Percentiles rank a stretch among this genome's conserved stretches.
Conservation (phyloP, 2,329 filamentous ascomycete genomes). For the Zasmidium cellare region DNA sequence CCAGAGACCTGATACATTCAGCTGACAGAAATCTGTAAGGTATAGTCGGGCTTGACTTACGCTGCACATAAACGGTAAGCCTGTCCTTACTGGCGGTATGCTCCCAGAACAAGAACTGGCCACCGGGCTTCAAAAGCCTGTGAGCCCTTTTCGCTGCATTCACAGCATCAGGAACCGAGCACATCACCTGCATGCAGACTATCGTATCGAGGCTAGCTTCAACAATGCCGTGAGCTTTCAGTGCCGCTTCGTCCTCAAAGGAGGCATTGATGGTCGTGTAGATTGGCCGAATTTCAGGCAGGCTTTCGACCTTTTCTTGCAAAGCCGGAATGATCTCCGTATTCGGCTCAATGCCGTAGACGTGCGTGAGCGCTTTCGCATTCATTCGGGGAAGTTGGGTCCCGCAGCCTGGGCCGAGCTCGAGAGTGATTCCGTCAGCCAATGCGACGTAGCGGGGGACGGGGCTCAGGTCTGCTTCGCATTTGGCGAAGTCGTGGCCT, state of each 20-base stretch:
- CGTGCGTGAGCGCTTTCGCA: not conserved
- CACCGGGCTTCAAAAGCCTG: constrained; percentile 10
- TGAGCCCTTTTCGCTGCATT: constrained; percentile 1
- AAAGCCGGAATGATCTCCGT: not conserved
- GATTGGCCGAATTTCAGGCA: not conserved
- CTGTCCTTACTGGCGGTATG: constrained; percentile 3
- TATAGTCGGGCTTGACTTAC: not conserved
- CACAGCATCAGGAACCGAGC: constrained; percentile 6
- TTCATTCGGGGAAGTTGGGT: constrained; percentile 10
- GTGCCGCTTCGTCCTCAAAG: constrained; percentile 5
- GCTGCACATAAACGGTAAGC: constrained; percentile 1
- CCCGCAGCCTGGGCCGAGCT: constrained; percentile 9
- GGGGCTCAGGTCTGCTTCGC: not conserved
- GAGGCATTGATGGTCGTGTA: constrained; percentile 3
- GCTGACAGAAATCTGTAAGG: not conserved
- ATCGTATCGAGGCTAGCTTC: constrained; percentile 9
- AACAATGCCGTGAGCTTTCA: constrained; percentile 5
- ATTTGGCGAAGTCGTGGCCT: constrained; percentile 8
- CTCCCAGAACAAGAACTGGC: constrained; percentile 13
- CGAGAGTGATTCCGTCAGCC: constrained; percentile 8
- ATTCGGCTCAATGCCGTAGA: constrained; percentile 13
- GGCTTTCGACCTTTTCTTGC: not conserved
- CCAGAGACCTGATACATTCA: not conserved
- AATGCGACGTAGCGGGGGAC: constrained; percentile 4
- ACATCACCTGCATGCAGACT: constrained; percentile 15